Evolutionary conservation across 2,329 filamentous ascomycete genomes (phyloP).

Genomic region (Thielaviopsis populi): DNA sequence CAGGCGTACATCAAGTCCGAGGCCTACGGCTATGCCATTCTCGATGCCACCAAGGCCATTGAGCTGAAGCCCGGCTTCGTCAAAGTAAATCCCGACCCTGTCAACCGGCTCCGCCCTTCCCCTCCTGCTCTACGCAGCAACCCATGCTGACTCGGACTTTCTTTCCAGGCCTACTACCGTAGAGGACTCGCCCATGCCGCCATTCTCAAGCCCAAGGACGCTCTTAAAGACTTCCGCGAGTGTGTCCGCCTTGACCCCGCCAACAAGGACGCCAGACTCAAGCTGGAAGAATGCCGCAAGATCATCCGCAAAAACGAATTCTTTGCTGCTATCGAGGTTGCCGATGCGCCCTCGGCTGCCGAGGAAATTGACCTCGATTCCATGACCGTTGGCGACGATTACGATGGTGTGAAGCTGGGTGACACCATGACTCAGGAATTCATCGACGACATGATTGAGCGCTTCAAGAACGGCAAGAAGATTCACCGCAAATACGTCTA

Average conservation of each 20-base stretch:
- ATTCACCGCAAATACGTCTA: constrained; percentile 94
- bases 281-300: constrained; percentile 86
- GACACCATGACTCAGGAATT: constrained; percentile 91
- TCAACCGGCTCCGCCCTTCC: not conserved
- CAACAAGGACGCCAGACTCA: constrained; percentile 83
- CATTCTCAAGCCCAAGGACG: constrained; percentile 76
- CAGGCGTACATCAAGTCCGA: constrained; percentile 93
- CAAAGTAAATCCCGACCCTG: constrained; percentile 45
- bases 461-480: constrained; percentile 93
- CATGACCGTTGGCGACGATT: constrained; percentile 66
- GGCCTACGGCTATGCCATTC: constrained; percentile 81
- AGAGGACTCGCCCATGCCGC: constrained; percentile 83
- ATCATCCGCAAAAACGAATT: constrained; percentile 85
- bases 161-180: constrained; percentile 70
- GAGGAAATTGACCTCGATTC: constrained; percentile 78
- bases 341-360: constrained; percentile 80
- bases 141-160: not conserved
- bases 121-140: not conserved
- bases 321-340: constrained; percentile 84
- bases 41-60: constrained; percentile 80
- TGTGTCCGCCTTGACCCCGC: constrained; percentile 74
- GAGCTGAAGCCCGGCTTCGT: constrained; percentile 76
- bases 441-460: constrained; percentile 89
- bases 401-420: constrained; percentile 68
- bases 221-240: constrained; percentile 79